phyloP scores from a whole-genome alignment of 257 asterid genomes.

The Solanum etuberosum region DNA sequence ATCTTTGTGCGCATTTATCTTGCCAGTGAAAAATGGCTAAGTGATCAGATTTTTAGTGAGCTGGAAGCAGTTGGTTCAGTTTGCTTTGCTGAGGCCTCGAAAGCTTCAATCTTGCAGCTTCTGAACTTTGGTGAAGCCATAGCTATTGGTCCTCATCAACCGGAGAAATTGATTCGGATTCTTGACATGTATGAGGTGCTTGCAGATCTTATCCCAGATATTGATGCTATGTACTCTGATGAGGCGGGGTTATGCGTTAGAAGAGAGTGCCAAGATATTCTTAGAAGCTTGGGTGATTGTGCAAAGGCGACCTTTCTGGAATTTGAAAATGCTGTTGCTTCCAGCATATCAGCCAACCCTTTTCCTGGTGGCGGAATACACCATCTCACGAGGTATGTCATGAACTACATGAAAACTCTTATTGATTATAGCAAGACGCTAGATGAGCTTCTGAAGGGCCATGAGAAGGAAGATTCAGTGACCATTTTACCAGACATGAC shows the following conservation, averaged over 20 bases:
- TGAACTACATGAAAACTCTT: conserved; percentile 69
- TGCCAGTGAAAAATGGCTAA: conserved; percentile 57
- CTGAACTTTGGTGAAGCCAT: conserved; percentile 73
- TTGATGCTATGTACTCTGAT: conserved; percentile 32
- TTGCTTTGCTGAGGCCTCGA: conserved; percentile 69
- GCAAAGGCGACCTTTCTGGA: conserved; percentile 72
- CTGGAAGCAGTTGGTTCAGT: conserved; percentile 32
- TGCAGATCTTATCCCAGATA: conserved; percentile 53
- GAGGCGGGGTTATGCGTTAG: conserved; percentile 39
- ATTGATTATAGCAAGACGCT: conserved; percentile 57
- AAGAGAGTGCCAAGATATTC: conserved; percentile 47
- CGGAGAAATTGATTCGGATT: conserved; percentile 72
- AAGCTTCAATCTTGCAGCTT: conserved; percentile 56
- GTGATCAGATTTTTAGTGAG: conserved; percentile 80
- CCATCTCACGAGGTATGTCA: conserved; percentile 68
- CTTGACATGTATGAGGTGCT: conserved; percentile 89
- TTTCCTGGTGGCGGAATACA: conserved; percentile 82
- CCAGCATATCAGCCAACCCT: conserved; percentile 43
- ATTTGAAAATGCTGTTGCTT: conserved; percentile 60
- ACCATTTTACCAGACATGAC: conserved; percentile 36
- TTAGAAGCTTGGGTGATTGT: conserved; percentile 57
- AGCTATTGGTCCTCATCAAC: conserved; percentile 72
- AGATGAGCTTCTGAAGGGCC: conserved; percentile 52
- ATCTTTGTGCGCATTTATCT: conserved; percentile 71
- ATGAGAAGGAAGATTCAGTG: conserved; percentile 14